Percentiles rank a stretch among this genome's conserved stretches.
phyloP scores from a whole-genome alignment of 768 basidiomycete species.

The Symmetrospora coprosmae region DNA sequence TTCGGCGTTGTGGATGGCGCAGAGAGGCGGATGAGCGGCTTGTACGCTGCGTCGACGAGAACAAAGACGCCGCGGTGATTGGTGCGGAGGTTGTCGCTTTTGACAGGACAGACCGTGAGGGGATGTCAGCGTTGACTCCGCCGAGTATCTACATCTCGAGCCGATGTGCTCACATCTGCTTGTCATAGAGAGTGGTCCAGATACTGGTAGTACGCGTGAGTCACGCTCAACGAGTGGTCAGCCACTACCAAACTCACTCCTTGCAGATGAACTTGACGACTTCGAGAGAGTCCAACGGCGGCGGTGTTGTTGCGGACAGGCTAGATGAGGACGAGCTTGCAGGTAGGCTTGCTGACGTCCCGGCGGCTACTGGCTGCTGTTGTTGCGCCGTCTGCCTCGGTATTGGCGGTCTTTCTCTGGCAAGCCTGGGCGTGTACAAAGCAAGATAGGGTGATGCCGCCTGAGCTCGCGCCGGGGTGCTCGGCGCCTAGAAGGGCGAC shows the following conservation, averaged over 20 bases:
- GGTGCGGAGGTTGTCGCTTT: slow-evolving; percentile 33
- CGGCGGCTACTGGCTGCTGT: slow-evolving; percentile 2
- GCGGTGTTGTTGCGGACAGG: neutral
- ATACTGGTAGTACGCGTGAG: slow-evolving; percentile 23
- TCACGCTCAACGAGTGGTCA: neutral
- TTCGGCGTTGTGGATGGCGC: neutral
- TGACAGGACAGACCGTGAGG: neutral
- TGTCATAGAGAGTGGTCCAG: slow-evolving; percentile 31
- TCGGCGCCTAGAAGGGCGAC: neutral
- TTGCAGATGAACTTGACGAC: slow-evolving; percentile 32
- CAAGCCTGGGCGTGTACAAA: slow-evolving; percentile 6
- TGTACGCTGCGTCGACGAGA: slow-evolving; percentile 25
- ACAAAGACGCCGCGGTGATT: slow-evolving; percentile 33
- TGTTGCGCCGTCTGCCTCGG: slow-evolving; percentile 7
- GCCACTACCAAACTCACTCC: neutral
- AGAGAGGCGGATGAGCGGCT: slow-evolving; percentile 20
- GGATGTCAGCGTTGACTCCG: too few species aligned
- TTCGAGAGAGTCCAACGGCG: slow-evolving; percentile 27
- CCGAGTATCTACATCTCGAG: too few species aligned
- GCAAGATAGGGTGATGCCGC: neutral
- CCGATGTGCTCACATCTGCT: slow-evolving; percentile 28
- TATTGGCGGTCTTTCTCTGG: slow-evolving; percentile 25
- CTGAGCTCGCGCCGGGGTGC: neutral
- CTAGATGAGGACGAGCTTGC: neutral
- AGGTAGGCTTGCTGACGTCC: too few species aligned